A percentile compares a stretch with the other conserved stretches of the same genome.
Evolutionary conservation across 345 rosid genomes (phyloP).

Genomic region (Syzygium jambos): DNA sequence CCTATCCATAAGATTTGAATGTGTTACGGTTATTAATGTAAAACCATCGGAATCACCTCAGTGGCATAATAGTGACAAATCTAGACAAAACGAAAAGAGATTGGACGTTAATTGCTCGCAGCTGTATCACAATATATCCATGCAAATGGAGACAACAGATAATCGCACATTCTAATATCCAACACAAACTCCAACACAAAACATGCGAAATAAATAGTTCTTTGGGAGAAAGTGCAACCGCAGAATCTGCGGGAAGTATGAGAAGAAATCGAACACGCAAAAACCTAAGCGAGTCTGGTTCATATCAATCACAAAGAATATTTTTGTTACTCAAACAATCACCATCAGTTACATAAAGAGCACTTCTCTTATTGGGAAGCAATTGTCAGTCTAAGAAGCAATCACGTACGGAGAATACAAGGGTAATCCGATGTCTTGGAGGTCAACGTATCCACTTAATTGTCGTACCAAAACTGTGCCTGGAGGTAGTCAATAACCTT

Average conservation of each 20-base stretch:
- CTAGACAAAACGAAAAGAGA: no score
- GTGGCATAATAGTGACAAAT: no score
- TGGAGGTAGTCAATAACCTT: background rate
- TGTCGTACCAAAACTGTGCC: background rate
- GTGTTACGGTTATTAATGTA: no score
- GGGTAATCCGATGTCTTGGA: background rate
- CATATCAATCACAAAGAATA: background rate
- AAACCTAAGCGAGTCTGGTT: background rate
- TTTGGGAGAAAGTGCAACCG: background rate
- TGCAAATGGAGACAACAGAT: background rate
- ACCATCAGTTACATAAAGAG: background rate
- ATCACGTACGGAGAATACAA: background rate
- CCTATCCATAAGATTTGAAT: no score
- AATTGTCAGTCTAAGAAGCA: background rate
- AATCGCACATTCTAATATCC: no score
- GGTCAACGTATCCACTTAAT: background rate
- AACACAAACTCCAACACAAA: background rate
- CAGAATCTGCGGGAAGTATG: background rate
- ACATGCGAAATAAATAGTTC: background rate
- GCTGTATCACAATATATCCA: background rate
- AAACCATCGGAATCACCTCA: no score
- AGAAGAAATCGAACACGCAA: background rate
- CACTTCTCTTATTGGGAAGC: background rate
- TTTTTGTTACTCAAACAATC: background rate
- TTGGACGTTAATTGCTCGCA: background rate